These are phyloP conservation scores for Penicillium hordei DNA, from an alignment of 2,329 filamentous ascomycete genomes.

Conservation along the genomic window DNA sequence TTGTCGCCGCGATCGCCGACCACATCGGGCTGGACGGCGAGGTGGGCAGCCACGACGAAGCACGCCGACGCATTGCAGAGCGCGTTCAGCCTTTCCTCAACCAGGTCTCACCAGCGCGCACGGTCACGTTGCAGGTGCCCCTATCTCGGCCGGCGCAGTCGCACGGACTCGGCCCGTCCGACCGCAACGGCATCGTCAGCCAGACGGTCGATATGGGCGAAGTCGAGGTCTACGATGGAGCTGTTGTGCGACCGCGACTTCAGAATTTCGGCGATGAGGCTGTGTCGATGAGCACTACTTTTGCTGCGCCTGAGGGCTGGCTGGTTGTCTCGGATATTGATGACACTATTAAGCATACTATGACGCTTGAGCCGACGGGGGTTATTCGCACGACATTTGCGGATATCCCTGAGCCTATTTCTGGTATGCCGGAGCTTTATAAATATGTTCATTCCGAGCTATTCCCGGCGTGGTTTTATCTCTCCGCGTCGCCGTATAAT, in stretches of 20 bases:
- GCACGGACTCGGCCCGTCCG: slow-evolving; percentile 66
- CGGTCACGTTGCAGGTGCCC: slow-evolving; percentile 63
- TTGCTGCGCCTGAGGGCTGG: slow-evolving; percentile 78
- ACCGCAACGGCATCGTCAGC: slow-evolving; percentile 69
- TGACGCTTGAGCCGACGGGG: slow-evolving; percentile 75
- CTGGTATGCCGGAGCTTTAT: slow-evolving; percentile 86
- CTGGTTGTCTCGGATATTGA: slow-evolving; percentile 85
- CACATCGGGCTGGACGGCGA: slow-evolving; percentile 66
- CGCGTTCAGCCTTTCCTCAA: slow-evolving; percentile 68
- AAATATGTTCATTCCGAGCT: slow-evolving; percentile 58
- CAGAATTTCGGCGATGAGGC: slow-evolving; percentile 25
- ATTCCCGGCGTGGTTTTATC: slow-evolving; percentile 81
- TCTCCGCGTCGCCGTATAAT: slow-evolving; percentile 92
- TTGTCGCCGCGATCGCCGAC: slow-evolving; percentile 69
- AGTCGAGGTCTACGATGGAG: slow-evolving; percentile 48
- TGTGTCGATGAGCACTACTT: slow-evolving; percentile 68
- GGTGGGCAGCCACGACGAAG: slow-evolving; percentile 45
- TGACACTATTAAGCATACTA: slow-evolving; percentile 90
- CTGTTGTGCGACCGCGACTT: slow-evolving; percentile 44
- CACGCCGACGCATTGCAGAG: slow-evolving; percentile 64
- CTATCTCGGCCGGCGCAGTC: slow-evolving; percentile 47
- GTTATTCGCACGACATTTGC: slow-evolving; percentile 84
- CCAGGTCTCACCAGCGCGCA: slow-evolving; percentile 68
- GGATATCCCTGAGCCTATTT: slow-evolving; percentile 67
- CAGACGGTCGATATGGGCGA: slow-evolving; percentile 58